Conservation (phyloP, 1,284 basidiomycete genomes). For the Malassezia sp. region DNA sequence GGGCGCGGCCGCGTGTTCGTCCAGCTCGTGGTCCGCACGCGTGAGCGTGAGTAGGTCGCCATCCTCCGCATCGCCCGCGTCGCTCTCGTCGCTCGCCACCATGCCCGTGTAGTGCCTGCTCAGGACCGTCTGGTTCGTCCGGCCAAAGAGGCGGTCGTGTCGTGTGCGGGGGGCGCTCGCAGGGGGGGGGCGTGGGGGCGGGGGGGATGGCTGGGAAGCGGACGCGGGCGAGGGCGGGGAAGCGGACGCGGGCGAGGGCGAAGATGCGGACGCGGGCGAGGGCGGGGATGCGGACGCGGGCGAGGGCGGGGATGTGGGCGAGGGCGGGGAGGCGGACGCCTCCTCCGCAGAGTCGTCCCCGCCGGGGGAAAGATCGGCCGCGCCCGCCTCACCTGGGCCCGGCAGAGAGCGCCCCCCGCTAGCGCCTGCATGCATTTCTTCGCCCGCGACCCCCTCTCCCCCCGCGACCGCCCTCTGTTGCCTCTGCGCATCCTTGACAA, state of each 20-base stretch:
- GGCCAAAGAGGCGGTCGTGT: constrained; percentile 95
- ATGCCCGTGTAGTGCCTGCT: constrained; percentile 84
- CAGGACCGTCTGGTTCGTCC: constrained; percentile 86
- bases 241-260: too few relatives aligned
- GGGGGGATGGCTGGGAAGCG: constrained; percentile 19
- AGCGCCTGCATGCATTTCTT: too few relatives aligned
- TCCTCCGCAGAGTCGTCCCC: constrained; percentile 7
- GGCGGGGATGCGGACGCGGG: constrained; percentile 42
- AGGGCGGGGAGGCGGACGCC: too few relatives aligned
- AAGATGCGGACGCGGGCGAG: too few relatives aligned
- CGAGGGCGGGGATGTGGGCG: constrained; percentile 13
- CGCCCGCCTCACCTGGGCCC: too few relatives aligned
- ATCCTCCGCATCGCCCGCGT: constrained; percentile 46
- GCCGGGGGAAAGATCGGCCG: too few relatives aligned
- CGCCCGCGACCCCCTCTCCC: constrained; percentile 21
- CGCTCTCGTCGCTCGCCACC: constrained; percentile 51
- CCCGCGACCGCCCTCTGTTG: constrained; percentile 53
- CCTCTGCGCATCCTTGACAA: constrained; percentile 62
- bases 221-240: background rate
- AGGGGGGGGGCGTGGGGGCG: too few relatives aligned
- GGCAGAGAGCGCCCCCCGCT: constrained; percentile 18
- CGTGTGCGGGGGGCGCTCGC: too few relatives aligned
- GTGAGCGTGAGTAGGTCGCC: constrained; percentile 89
- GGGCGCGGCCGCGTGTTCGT: constrained; percentile 30
- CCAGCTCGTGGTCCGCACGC: constrained; percentile 71